A percentile compares a stretch with the other conserved stretches of the same genome.
Evolutionary conservation across 2,329 filamentous ascomycete genomes (phyloP).

Genomic region (Aspergillus persii): DNA sequence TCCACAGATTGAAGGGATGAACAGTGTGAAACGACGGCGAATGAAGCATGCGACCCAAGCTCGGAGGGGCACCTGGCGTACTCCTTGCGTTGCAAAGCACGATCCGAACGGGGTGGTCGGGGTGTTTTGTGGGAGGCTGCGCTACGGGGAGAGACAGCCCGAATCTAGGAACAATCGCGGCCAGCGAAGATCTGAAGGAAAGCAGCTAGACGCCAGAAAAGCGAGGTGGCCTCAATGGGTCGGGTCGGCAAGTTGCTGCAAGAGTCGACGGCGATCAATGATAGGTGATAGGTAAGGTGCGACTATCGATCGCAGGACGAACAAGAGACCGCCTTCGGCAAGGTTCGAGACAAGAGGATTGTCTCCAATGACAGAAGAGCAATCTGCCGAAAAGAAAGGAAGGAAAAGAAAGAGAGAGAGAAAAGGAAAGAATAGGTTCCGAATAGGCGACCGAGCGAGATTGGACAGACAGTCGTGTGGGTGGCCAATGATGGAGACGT

Average conservation of each 20-base stretch:
- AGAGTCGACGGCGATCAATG: constrained; percentile 5
- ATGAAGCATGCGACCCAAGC: constrained; percentile 15
- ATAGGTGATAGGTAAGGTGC: constrained; percentile 7
- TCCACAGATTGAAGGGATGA: constrained; percentile 9
- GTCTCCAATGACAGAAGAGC: constrained; percentile 1
- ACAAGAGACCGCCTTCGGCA: neutral
- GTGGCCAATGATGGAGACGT: constrained; percentile 16
- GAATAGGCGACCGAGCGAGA: constrained; percentile 11
- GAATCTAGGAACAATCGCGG: constrained; percentile 4
- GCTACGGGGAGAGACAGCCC: neutral
- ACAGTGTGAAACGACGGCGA: constrained; percentile 1
- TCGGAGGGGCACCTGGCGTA: constrained; percentile 15
- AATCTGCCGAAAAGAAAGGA: constrained; percentile 2
- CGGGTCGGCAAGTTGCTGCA: constrained; percentile 2
- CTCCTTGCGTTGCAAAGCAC: constrained; percentile 23
- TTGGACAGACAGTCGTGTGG: neutral
- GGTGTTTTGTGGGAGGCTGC: constrained; percentile 1
- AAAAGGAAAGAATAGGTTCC: neutral
- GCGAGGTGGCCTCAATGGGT: constrained; percentile 9
- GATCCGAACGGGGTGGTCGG: constrained; percentile 4
- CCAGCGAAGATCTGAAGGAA: neutral
- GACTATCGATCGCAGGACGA: constrained; percentile 12
- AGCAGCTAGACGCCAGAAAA: constrained; percentile 11
- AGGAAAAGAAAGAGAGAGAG: neutral
- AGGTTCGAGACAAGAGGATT: neutral